Evolutionary conservation across 306 rosid genomes (phyloP), one percentile per base, ranked within the genome.

Genomic region (Alnus rubra): DNA sequence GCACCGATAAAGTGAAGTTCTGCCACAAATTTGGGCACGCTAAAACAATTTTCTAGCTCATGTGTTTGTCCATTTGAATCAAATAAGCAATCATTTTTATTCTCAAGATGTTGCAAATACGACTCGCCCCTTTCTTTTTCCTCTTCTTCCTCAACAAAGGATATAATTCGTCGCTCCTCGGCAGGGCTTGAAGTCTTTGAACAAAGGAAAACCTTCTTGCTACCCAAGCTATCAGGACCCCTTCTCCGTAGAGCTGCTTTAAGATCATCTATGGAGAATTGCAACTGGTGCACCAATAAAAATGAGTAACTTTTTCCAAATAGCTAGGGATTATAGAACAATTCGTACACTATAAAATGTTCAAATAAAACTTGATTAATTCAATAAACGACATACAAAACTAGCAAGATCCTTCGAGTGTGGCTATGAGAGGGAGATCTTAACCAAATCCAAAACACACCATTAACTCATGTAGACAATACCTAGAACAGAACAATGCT

Each of bases 201-300:
- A 70, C 77, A 88, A 42, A 95, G 84, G 58, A 64, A 39, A 39
- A 95, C 77, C 74, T 88, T 91, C 90, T 79, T 88, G 76, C 78
- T 56, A 50, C 88, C 87, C 23, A 91, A 80, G 88, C 92, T 90
- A 83, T 95, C 98, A 49, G 98, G 98, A 47, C 98, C 98, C 73
- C 98, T 87, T 85, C 93, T 87, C 37, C 86, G 80, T 48, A 95
- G 81, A 69, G 97, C 90, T 33, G 87, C 87, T 77, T 87, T 84
- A 31, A 94, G 82, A 47, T 87, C 93, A 49, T 83, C 95, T 7
- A 85, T 23, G 48, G 85, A 71, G 82, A 94, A 84, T 71, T 42
- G 39, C 62, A 84, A 81, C 89, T 90, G 83, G 30, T 28, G 35
- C 62, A 48, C 7, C 39, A 19, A n/a, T 8, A 48, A 52, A 52